Conservation (phyloP, 805 yeast species). For the Candida succiphila region DNA sequence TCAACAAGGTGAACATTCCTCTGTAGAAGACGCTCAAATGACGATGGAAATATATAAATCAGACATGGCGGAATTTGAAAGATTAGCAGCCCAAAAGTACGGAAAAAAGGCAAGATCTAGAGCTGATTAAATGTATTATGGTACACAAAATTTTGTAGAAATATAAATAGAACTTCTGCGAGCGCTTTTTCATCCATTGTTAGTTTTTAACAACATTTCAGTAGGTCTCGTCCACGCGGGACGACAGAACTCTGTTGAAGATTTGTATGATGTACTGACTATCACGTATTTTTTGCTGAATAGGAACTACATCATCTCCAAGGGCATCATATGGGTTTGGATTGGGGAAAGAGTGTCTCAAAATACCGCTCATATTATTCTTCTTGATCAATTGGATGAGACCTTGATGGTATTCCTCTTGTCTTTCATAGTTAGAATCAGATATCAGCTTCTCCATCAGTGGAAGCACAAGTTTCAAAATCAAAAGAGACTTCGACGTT, state of each 20-base stretch:
- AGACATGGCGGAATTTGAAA: constrained; percentile 54
- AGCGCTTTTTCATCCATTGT: constrained; percentile 2
- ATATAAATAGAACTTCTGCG: too few species aligned
- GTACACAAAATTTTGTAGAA: too few species aligned
- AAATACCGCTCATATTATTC: constrained; percentile 13
- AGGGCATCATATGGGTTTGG: constrained; percentile 8
- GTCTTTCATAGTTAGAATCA: constrained; percentile 18
- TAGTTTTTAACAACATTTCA: too few species aligned
- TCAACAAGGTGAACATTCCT: constrained; percentile 71
- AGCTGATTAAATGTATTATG: neutral
- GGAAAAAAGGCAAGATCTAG: neutral
- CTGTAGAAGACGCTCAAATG: constrained; percentile 85
- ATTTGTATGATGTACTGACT: constrained; percentile 3
- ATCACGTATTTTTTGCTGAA: constrained; percentile 3
- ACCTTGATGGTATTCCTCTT: constrained; percentile 10
- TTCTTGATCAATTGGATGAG: constrained; percentile 10
- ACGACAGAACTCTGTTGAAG: constrained; percentile 10
- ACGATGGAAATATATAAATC: constrained; percentile 73
- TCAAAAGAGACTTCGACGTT: constrained; percentile 11
- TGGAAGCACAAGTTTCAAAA: constrained; percentile 14
- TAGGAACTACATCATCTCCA: neutral
- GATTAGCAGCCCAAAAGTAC: constrained; percentile 4
- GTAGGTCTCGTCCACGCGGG: constrained; percentile 15
- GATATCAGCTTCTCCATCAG: constrained; percentile 18
- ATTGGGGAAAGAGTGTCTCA: constrained; percentile 7